Conservation (phyloP, 805 yeast species). For the Tanozyma kutaoensis region DNA sequence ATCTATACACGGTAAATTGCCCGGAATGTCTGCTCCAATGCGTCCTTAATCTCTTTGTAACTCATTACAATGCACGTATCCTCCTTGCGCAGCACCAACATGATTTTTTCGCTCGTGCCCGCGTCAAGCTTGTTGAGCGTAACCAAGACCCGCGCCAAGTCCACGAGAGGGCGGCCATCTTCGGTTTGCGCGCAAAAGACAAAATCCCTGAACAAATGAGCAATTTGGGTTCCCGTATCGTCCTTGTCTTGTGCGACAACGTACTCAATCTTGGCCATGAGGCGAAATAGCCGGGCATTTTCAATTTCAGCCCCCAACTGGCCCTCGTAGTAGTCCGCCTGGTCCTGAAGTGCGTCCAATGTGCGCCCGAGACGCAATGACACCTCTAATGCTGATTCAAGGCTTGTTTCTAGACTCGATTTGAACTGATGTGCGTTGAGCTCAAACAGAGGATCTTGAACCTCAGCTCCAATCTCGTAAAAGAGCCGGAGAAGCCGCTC, state of each 20-base stretch:
- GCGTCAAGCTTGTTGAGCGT: conserved; percentile 85
- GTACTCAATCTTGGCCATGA: conserved; percentile 70
- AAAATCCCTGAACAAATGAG: conserved; percentile 64
- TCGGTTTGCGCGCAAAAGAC: conserved; percentile 80
- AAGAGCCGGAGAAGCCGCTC: conserved; percentile 3
- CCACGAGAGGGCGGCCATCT: conserved; percentile 62
- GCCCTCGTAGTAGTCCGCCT: conserved; percentile 46
- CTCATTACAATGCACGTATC: conserved; percentile 74
- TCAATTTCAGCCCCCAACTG: conserved; percentile 65
- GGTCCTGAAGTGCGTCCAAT: conserved; percentile 33
- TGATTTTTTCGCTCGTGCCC: conserved; percentile 72
- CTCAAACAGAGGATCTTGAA: too few relatives aligned
- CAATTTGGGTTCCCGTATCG: conserved; percentile 42
- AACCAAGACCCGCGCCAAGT: conserved; percentile 67
- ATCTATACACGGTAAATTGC: too few relatives aligned
- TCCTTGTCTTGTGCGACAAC: conserved; percentile 60
- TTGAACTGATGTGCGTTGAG: too few relatives aligned
- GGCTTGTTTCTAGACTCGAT: too few relatives aligned
- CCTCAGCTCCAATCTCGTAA: too few relatives aligned
- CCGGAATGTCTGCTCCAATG: conserved; percentile 58
- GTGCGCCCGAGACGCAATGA: conserved; percentile 5
- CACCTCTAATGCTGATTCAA: too few relatives aligned
- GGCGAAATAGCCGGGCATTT: conserved; percentile 74
- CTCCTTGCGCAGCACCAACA: conserved; percentile 76
- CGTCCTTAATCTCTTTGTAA: conserved; percentile 67